A percentile compares a stretch with the other conserved stretches of the same genome.
phyloP scores from a whole-genome alignment of 2,329 filamentous ascomycete species.

The Cladosporium sp. region DNA sequence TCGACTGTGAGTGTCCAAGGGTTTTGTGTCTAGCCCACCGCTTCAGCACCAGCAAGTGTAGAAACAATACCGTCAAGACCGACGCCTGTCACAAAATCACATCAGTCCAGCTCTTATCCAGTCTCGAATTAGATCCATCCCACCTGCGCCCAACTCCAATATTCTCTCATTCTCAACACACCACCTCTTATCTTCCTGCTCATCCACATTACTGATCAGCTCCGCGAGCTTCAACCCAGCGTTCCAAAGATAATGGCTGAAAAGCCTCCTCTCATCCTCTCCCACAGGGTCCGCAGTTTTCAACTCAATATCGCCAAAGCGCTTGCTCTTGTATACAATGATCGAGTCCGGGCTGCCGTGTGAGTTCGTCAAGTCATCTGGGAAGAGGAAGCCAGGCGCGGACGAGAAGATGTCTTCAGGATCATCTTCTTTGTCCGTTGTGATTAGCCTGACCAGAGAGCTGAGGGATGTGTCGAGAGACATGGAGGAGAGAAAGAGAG shows the following conservation, averaged over 20 bases:
- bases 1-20: neutral
- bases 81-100: conserved; percentile 32
- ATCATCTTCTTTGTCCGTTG: conserved; percentile 20
- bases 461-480: conserved; percentile 17
- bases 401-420: conserved; percentile 47
- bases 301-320: conserved; percentile 37
- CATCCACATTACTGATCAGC: conserved; percentile 31
- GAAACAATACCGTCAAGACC: conserved; percentile 46
- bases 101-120: conserved; percentile 18
- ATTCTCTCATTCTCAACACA: conserved; percentile 48
- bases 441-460: conserved; percentile 25
- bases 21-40: conserved; percentile 28
- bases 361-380: conserved; percentile 61
- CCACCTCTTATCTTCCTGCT: conserved; percentile 35
- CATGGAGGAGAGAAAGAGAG: neutral
- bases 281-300: conserved; percentile 41
- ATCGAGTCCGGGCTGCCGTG: conserved; percentile 59
- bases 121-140: conserved; percentile 37
- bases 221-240: conserved; percentile 47
- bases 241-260: conserved; percentile 73
- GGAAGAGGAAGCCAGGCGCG: conserved; percentile 60
- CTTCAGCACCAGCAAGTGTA: conserved; percentile 39
- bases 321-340: conserved; percentile 50
- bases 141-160: conserved; percentile 65
- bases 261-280: conserved; percentile 55